Evolutionary conservation across 2,329 filamentous ascomycete species (phyloP).

Genomic region (Colletotrichum falcatum): DNA sequence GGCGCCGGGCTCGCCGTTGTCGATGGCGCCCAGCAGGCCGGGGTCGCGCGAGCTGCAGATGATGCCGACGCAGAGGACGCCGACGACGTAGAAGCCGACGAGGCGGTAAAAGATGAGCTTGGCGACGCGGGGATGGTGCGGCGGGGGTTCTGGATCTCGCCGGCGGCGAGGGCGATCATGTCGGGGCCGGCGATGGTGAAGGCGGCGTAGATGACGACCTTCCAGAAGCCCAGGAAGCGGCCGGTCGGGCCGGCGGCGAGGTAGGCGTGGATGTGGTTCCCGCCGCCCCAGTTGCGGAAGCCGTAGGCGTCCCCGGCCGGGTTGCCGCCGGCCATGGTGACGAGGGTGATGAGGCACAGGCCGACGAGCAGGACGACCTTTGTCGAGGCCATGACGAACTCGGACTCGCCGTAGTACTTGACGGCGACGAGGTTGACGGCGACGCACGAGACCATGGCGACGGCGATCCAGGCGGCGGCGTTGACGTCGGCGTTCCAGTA

Average conservation of each 20-base stretch:
- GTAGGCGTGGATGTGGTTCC: constrained; percentile 51
- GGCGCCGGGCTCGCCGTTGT: constrained; percentile 58
- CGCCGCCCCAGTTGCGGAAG: constrained; percentile 67
- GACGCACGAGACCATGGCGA: constrained; percentile 59
- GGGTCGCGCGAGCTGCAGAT: constrained; percentile 69
- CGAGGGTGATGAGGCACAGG: constrained; percentile 72
- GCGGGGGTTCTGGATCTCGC: constrained; percentile 74
- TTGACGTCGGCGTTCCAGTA: constrained; percentile 58
- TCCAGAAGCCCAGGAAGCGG: constrained; percentile 69
- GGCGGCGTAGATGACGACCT: constrained; percentile 71
- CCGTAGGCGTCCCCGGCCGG: constrained; percentile 72
- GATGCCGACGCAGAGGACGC: constrained; percentile 69
- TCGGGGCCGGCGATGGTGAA: constrained; percentile 78
- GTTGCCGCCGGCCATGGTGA: constrained; percentile 77
- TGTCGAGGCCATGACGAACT: constrained; percentile 68
- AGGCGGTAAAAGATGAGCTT: constrained; percentile 81
- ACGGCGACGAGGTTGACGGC: constrained; percentile 61
- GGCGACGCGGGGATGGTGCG: constrained; percentile 73
- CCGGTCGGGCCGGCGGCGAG: constrained; percentile 63
- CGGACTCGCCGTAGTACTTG: constrained; percentile 58
- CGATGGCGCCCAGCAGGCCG: constrained; percentile 65
- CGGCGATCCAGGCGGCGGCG: constrained; percentile 61
- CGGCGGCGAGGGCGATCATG: constrained; percentile 68
- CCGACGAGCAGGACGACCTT: constrained; percentile 64
- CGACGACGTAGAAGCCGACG: constrained; percentile 78